A percentile compares a stretch with the other conserved stretches of the same genome.
These are phyloP conservation scores for Pythium aphanidermatum DNA, from an alignment of 352 stramenopile genomes.

Conservation along the genomic window DNA sequence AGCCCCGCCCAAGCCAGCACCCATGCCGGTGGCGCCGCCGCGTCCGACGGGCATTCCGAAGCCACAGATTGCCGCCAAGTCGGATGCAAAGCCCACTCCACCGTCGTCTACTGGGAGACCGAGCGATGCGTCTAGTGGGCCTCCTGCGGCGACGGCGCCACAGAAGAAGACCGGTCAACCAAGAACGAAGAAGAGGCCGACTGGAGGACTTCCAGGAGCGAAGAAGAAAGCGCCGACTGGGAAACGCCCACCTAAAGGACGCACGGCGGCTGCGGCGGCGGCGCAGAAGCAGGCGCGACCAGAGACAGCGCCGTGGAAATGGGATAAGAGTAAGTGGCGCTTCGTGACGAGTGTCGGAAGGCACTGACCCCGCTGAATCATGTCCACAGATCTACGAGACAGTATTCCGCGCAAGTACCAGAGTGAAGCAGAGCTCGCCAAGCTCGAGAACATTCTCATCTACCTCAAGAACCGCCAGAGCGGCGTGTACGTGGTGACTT, in stretches of 20 bases:
- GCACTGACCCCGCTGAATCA: not conserved
- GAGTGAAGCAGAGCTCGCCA: slow-evolving; percentile 66
- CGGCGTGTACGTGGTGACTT: slow-evolving; percentile 54
- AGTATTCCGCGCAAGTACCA: slow-evolving; percentile 85
- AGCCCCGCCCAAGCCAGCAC: slow-evolving; percentile 9
- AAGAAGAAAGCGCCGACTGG: slow-evolving; percentile 16
- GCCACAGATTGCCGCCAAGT: slow-evolving; percentile 18
- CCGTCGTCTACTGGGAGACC: slow-evolving; percentile 1
- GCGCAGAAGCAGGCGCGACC: slow-evolving; percentile 24
- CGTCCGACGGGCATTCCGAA: slow-evolving; percentile 33
- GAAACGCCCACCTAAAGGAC: slow-evolving; percentile 4
- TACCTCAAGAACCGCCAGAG: slow-evolving; percentile 79
- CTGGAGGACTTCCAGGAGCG: not conserved
- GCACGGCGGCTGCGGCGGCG: slow-evolving; percentile 7
- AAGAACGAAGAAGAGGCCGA: slow-evolving; percentile 11
- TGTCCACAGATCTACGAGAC: slow-evolving; percentile 48
- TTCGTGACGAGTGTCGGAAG: not conserved
- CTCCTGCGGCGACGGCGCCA: not conserved
- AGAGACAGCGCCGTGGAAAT: slow-evolving; percentile 54
- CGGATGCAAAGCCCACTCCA: not conserved
- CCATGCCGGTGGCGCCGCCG: slow-evolving; percentile 3
- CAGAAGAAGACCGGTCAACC: not conserved
- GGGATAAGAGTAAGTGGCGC: slow-evolving; percentile 59
- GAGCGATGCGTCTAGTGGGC: slow-evolving; percentile 6
- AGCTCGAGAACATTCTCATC: slow-evolving; percentile 81